Evolutionary conservation across 371 early-diverging fungal genomes (phyloP), one percentile per base, ranked within the genome.

Genomic region (Zychaea mexicana): DNA sequence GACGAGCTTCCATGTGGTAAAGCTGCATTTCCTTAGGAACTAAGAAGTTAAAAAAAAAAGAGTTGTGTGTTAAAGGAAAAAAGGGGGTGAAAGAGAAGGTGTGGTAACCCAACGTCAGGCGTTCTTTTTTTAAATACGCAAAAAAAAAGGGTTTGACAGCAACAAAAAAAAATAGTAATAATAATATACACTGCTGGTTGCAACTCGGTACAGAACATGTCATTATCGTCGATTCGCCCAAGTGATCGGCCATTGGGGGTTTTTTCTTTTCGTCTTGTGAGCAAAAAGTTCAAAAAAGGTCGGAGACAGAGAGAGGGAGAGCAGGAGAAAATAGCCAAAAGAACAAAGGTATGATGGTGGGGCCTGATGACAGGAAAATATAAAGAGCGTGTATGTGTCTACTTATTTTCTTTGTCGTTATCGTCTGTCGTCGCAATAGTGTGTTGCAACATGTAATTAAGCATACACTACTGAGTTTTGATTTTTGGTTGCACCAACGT

Each of bases 21-120:
- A 24, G n/a, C 24, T 49, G 49, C 49, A 49, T 49, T 24, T 49
- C 49, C 26, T 49, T 49, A n/a, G 49, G 49, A 49, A 49, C 26
- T 49, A 49, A 19, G 24, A 22, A 24, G 8, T 42, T 36, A 36
- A 36, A 36, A 36, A 36, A 2, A 2, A 36, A 15, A n/a, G 42
- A 42, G 42, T 42, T 42, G 39, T 7, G 4, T 3, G 4, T 7
- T 15, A 39, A 13, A 39, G 15, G n/a, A 42, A 15, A 42, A 42
- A 42, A 42, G 42, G 33, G 33, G 33, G 12, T 8, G 12, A 33
- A 12, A 33, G 33, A 33, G 33, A 33, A 12, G 12, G 33, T 33
- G 33, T 33, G 12, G 5, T 5, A 8, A 12, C 3, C 15, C 42
- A 47, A 22, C n/a, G 49, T 47, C 49, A 47, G 49, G 24, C 24